These are phyloP conservation scores for Solanum neorickii DNA, from an alignment of 257 asterid genomes.

Conservation along the genomic window DNA sequence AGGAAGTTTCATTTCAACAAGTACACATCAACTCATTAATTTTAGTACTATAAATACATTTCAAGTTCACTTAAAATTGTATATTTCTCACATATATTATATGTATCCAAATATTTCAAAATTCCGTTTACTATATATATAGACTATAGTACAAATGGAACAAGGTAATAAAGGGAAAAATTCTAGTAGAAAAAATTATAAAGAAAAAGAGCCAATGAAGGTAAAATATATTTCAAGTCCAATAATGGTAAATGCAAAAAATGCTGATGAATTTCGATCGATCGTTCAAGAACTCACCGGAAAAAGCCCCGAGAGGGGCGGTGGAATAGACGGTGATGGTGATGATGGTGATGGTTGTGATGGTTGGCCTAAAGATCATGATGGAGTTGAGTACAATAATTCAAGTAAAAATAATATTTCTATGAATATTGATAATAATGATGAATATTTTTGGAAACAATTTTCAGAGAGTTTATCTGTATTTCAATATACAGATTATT, in stretches of 20 bases:
- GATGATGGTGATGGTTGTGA: not conserved
- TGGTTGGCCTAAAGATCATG: not conserved
- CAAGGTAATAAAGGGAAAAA: not conserved
- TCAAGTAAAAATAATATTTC: not conserved
- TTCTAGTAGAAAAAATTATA: not conserved
- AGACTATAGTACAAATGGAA: not conserved
- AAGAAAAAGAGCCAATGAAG: constrained; percentile 6
- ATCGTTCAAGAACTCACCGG: constrained; percentile 37
- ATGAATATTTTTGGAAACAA: not conserved
- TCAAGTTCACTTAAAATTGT: not conserved
- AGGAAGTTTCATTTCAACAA: not conserved
- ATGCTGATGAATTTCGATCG: constrained; percentile 19
- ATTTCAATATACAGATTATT: not conserved
- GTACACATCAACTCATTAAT: not conserved
- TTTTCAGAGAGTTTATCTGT: not conserved
- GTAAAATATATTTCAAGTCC: constrained; percentile 30
- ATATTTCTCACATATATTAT: not conserved
- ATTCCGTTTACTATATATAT: not conserved
- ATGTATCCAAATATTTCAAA: not conserved
- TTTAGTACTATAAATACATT: not conserved
- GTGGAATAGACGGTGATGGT: not conserved
- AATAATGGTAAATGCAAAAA: constrained; percentile 15
- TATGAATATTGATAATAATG: not conserved
- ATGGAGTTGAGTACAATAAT: not conserved
- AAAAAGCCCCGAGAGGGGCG: not conserved